A percentile compares a stretch with the other conserved stretches of the same genome.
Evolutionary conservation across 2,329 filamentous ascomycete species (phyloP).

Genomic region (Emmonsia crescens): DNA sequence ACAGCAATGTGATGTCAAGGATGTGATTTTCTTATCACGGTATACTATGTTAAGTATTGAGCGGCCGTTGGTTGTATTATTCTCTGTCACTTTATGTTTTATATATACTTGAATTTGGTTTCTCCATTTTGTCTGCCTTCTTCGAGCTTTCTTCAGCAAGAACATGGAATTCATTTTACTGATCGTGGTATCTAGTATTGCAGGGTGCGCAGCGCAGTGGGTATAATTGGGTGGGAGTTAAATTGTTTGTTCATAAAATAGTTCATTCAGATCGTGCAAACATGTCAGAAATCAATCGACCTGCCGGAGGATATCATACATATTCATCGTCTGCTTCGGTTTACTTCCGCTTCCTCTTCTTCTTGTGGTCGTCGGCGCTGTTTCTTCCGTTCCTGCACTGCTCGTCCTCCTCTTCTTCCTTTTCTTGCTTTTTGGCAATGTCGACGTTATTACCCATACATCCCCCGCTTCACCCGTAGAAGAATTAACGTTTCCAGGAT

Average conservation of each 20-base stretch:
- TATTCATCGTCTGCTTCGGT: neutral
- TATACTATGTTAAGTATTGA: neutral
- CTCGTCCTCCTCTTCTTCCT: neutral
- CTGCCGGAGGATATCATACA: conserved; percentile 7
- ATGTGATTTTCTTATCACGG: neutral
- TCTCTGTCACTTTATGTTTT: neutral
- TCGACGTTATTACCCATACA: neutral
- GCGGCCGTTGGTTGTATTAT: neutral
- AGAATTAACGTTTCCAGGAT: neutral
- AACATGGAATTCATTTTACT: neutral
- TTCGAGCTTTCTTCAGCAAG: neutral
- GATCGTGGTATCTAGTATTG: neutral
- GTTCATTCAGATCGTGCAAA: neutral
- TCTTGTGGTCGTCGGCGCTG: conserved; percentile 6
- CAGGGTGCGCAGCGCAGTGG: neutral
- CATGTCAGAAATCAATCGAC: neutral
- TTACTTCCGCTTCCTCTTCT: conserved; percentile 1
- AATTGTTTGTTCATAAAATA: neutral
- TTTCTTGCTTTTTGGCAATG: neutral
- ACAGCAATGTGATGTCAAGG: neutral
- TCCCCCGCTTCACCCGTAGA: neutral
- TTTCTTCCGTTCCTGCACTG: neutral
- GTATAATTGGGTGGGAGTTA: neutral
- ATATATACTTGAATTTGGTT: neutral
- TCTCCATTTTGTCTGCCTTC: neutral